phyloP scores from a whole-genome alignment of 768 basidiomycete genomes.

The Lentinus tigrinus region DNA sequence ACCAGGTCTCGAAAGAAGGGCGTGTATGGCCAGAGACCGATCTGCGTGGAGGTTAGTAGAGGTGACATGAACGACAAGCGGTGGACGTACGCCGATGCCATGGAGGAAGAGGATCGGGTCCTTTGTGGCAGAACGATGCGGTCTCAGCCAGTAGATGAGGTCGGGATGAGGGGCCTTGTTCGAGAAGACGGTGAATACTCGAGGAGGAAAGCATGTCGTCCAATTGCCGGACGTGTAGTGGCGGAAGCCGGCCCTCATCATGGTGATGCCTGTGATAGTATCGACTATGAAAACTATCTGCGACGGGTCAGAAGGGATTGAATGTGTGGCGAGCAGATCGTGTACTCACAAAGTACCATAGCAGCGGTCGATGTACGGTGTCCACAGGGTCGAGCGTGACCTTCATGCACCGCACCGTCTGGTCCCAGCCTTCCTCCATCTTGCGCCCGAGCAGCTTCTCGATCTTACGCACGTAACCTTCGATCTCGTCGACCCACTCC shows the following conservation, averaged over 20 bases:
- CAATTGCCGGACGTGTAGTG: conserved; percentile 44
- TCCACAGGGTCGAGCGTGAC: conserved; percentile 57
- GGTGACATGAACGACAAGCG: background rate
- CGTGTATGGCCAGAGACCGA: conserved; percentile 60
- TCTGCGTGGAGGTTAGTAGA: conserved; percentile 35
- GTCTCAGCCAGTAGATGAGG: conserved; percentile 48
- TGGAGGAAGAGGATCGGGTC: conserved; percentile 64
- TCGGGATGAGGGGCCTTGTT: conserved; percentile 32
- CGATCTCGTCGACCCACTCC: conserved; percentile 52
- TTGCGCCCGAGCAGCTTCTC: conserved; percentile 41
- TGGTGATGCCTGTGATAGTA: conserved; percentile 36
- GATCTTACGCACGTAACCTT: conserved; percentile 41
- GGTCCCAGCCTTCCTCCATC: conserved; percentile 41
- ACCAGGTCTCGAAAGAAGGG: conserved; percentile 49
- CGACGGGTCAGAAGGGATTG: background rate
- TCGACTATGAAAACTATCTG: conserved; percentile 59
- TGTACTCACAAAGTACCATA: conserved; percentile 59
- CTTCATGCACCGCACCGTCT: conserved; percentile 44
- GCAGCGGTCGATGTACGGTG: conserved; percentile 54
- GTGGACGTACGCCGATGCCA: conserved; percentile 55
- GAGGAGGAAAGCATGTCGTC: conserved; percentile 51
- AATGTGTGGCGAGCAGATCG: background rate
- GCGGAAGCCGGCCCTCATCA: conserved; percentile 47
- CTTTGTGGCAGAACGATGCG: conserved; percentile 46
- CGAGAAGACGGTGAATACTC: conserved; percentile 47